A percentile compares a stretch with the other conserved stretches of the same genome.
Evolutionary conservation across 208 protist species (phyloP).

Genomic region (Trichomonas gallinae): DNA sequence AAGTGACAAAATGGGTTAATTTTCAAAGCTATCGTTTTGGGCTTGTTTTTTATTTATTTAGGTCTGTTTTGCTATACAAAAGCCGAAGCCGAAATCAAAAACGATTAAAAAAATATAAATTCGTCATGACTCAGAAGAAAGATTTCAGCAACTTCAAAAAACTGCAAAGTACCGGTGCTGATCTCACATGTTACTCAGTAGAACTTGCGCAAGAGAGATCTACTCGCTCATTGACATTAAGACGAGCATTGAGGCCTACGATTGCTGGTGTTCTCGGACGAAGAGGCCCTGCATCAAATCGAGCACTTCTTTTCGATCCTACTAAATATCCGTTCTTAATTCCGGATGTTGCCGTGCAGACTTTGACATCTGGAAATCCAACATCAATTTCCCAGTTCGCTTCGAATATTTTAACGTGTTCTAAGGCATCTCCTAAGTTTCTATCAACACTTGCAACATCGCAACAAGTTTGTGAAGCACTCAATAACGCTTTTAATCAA

Average conservation of each 20-base stretch:
- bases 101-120: not conserved
- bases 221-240: not conserved
- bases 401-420: not conserved
- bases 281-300: not conserved
- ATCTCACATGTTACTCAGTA: not conserved
- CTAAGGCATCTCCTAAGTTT: not conserved
- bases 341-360: not conserved
- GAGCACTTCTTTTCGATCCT: not conserved
- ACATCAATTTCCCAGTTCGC: not conserved
- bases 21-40: not conserved
- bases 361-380: not conserved
- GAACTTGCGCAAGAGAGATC: not conserved
- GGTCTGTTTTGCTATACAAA: not conserved
- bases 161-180: not conserved
- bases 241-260: not conserved
- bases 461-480: not conserved
- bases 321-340: not conserved
- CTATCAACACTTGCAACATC: not conserved
- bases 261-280: not conserved
- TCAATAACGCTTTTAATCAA: not conserved
- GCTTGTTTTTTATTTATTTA: not conserved
- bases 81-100: not conserved
- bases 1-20: not conserved
- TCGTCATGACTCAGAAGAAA: not conserved
- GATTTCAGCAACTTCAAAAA: not conserved